Evolutionary conservation across 2,329 filamentous ascomycete genomes (phyloP).

Genomic region (Blumeria hordei): DNA sequence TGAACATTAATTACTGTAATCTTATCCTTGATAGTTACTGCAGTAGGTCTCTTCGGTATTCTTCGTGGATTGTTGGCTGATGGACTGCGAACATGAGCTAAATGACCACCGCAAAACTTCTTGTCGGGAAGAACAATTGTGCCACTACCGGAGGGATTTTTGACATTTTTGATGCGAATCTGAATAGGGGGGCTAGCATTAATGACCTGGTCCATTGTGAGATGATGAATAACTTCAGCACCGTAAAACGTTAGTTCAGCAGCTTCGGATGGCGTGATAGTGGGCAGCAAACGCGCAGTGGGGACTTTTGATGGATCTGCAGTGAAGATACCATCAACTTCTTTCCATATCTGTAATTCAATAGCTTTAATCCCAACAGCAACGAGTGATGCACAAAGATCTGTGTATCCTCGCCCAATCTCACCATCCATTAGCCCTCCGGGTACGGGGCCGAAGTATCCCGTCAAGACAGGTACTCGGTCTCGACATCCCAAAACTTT

Average conservation of each 20-base stretch:
- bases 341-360: constrained; percentile 96
- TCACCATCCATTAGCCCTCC: constrained; percentile 71
- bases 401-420: constrained; percentile 87
- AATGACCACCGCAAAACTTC: constrained; percentile 22
- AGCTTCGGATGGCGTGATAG: constrained; percentile 83
- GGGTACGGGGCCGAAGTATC: constrained; percentile 85
- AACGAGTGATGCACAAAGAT: constrained; percentile 77
- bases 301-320: constrained; percentile 71
- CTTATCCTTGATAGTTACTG: constrained; percentile 91
- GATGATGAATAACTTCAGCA: constrained; percentile 92
- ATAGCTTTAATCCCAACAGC: constrained; percentile 70
- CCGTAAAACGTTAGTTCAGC: constrained; percentile 88
- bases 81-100: constrained; percentile 19
- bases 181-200: constrained; percentile 56
- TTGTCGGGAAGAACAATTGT: constrained; percentile 67
- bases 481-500: constrained; percentile 40
- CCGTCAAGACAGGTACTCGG: constrained; percentile 59
- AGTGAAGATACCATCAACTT: constrained; percentile 85
- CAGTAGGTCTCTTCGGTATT: constrained; percentile 53
- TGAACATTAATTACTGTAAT: constrained; percentile 96
- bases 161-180: constrained; percentile 80
- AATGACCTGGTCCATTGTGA: constrained; percentile 94
- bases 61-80: constrained; percentile 22
- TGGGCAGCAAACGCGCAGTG: constrained; percentile 67
- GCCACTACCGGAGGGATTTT: constrained; percentile 56